Base-by-base conservation (phyloP, 2,329 filamentous ascomycete species). In the Aspergillaceae sp. region DNA sequence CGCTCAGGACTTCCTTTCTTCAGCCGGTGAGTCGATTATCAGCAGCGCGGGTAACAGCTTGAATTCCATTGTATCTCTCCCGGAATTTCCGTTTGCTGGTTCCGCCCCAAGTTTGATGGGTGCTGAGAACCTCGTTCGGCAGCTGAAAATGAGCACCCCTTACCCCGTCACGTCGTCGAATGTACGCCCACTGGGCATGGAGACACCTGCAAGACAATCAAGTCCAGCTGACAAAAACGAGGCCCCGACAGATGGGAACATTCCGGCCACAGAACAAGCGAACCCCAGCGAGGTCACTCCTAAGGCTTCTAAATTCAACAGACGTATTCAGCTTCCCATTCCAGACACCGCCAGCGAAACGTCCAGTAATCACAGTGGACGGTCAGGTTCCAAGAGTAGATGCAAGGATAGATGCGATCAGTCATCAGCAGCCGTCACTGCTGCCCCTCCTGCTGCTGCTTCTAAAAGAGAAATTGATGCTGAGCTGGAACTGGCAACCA, bases 91-190 rank as follows among this genome's bases (percentile, higher is more conserved):
- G 27, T 58, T 62, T 45, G 56, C 59, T 47, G 61, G 61, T 44
- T 67, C 68, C 46, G 69, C 71, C 44, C 62, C 69, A 48, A 75
- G 72, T 56, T 60, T 75, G 46, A 62, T 71, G 59, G 72, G 72
- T 43, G 65, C 71, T 48, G 72, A 74, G 60, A 67, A 67, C 28
- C 65, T 73, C 45, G 68, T 74, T 54, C 66, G 67, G 50, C 65
- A 70, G 52, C 61, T 75, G 48, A 68, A 73, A 47, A 73, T 74
- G 70, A 66, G 67, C 44, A 72, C 71, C 46, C 66, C 64, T 48
- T 60, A 64, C 51, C 62, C 62, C 50, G 59, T 51, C 43, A 54
- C 54, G 29, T 61, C 62, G 43, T 61, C 62, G 43, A 56, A 57
- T 46, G 50, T 57, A 30, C 59, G 59, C 42, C 57, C 56, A 36